Base-by-base conservation (phyloP, 2,329 filamentous ascomycete species). In the Stylonectria norvegica region DNA sequence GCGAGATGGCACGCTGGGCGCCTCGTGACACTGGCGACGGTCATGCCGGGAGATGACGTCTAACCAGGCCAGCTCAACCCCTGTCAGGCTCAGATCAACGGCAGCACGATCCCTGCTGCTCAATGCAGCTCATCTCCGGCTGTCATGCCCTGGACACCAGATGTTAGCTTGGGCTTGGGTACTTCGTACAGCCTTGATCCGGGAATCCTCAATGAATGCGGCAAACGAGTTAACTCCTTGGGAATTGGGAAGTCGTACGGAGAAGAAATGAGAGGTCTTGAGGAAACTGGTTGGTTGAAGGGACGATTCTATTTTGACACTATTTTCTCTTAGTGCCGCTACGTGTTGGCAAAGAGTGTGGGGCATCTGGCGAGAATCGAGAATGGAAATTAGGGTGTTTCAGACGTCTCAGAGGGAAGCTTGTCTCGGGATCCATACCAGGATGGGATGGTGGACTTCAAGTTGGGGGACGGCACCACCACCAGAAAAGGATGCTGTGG, bases 61-160 rank as follows among this genome's bases (percentile, higher is more conserved):
- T 56, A 48, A 14, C 27, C 8, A 30, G 27, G 8, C 27, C 8
- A 30, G 12, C 8, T 7, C 22, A 12, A 20, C 48, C 51, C 47
- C 50, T 49, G 51, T 43, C 44, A 47, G 56, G 47, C 52, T 57
- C 52, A 57, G 48, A 51, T 55, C 49, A 49, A 56, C 50, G 50
- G 54, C 52, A 52, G 50, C 53, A 20, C 23, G 40, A 57, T 55
- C 55, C 54, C 54, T 57, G 55, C 42, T 33, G 16, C 33, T 40
- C 35, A 38, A 42, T 47, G 49, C 40, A 56, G 36, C 54, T 57
- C 55, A 57, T 57, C 49, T 57, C 55, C 54, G 55, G 16, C 29
- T 30, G 51, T 37, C 52, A 57, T 57, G 55, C 55, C 33, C 33
- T 35, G 6, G 20, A 32, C 11, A 14, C 28, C 8, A 25, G 22